Conservation (phyloP, 192 early-diverging fungal genomes). For the Umbelopsis sp. region DNA sequence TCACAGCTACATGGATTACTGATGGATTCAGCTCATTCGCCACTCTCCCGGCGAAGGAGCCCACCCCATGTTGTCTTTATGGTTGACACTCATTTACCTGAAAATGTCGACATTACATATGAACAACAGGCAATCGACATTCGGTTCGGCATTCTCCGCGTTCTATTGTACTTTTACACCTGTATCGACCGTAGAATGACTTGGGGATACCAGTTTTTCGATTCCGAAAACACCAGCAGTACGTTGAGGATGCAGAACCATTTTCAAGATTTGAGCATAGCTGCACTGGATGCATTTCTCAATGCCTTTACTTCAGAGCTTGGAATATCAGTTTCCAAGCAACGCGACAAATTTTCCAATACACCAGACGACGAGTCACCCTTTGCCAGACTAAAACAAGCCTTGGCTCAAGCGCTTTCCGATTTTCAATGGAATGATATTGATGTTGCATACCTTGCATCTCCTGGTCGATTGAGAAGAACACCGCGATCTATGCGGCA, state of each 20-base stretch:
- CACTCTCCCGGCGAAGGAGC: slow-evolving; percentile 10
- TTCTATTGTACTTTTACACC: slow-evolving; percentile 26
- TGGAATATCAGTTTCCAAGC: not conserved
- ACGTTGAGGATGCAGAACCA: slow-evolving; percentile 10
- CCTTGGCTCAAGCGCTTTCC: slow-evolving; percentile 16
- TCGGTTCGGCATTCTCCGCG: slow-evolving; percentile 19
- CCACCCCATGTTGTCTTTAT: slow-evolving; percentile 31
- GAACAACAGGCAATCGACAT: not conserved
- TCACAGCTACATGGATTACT: not conserved
- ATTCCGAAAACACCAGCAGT: slow-evolving; percentile 5
- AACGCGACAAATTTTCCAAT: not conserved
- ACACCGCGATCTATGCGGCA: not conserved
- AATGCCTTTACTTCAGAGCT: not conserved
- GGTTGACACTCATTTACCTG: slow-evolving; percentile 20
- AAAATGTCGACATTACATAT: not conserved
- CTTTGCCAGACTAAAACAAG: slow-evolving; percentile 19
- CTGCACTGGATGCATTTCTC: slow-evolving; percentile 1
- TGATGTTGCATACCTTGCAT: slow-evolving; percentile 17
- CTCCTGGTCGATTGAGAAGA: slow-evolving; percentile 8
- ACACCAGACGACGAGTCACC: not conserved
- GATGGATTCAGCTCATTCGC: slow-evolving; percentile 13
- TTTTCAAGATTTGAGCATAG: slow-evolving; percentile 3
- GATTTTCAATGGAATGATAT: slow-evolving; percentile 34
- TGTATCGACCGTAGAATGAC: slow-evolving; percentile 26
- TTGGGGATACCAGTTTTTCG: slow-evolving; percentile 27